phyloP scores from a whole-genome alignment of 495 filamentous ascomycete species.

The Xylaria longipes region DNA sequence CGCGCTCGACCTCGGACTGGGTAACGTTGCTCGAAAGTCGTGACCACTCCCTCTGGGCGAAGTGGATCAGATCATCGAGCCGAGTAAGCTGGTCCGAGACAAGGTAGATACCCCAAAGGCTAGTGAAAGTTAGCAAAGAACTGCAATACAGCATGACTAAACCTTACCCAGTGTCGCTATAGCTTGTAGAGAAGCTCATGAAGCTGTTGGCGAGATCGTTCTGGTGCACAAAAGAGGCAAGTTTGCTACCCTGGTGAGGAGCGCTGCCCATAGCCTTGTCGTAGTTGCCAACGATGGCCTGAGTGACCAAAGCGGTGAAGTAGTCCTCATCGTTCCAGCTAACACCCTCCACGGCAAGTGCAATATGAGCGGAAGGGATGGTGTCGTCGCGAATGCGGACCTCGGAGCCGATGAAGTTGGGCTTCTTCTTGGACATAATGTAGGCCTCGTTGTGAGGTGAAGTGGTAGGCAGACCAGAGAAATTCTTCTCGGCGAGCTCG shows the following conservation, averaged over 20 bases:
- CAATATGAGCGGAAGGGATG: slow-evolving; percentile 94
- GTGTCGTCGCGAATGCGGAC: slow-evolving; percentile 95
- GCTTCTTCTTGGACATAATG: slow-evolving; percentile 78
- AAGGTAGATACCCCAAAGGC: slow-evolving; percentile 99
- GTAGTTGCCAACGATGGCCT: slow-evolving; percentile 99
- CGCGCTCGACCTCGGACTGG: slow-evolving; percentile 92
- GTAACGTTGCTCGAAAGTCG: slow-evolving; percentile 86
- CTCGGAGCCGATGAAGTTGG: slow-evolving; percentile 96
- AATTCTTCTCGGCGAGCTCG: slow-evolving; percentile 95
- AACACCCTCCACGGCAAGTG: slow-evolving; percentile 98
- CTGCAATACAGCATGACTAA: not conserved
- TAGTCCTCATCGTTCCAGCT: slow-evolving; percentile 99
- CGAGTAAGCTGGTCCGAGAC: slow-evolving; percentile 86
- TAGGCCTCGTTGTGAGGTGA: slow-evolving; percentile 74
- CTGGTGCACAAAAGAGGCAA: slow-evolving; percentile 90
- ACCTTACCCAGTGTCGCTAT: slow-evolving; percentile 95
- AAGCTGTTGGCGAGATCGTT: slow-evolving; percentile 97
- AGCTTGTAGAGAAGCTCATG: slow-evolving; percentile 99
- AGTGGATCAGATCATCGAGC: slow-evolving; percentile 96
- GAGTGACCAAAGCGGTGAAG: slow-evolving; percentile 95
- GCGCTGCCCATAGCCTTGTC: slow-evolving; percentile 98
- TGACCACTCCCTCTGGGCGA: slow-evolving; percentile 97
- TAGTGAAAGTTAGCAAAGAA: slow-evolving; percentile 41
- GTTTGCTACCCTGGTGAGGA: slow-evolving; percentile 94
- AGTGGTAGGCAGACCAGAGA: slow-evolving; percentile 73